These are phyloP conservation scores for Umbelopsis isabellina DNA, from an alignment of 192 early-diverging fungal species.

Conservation along the genomic window DNA sequence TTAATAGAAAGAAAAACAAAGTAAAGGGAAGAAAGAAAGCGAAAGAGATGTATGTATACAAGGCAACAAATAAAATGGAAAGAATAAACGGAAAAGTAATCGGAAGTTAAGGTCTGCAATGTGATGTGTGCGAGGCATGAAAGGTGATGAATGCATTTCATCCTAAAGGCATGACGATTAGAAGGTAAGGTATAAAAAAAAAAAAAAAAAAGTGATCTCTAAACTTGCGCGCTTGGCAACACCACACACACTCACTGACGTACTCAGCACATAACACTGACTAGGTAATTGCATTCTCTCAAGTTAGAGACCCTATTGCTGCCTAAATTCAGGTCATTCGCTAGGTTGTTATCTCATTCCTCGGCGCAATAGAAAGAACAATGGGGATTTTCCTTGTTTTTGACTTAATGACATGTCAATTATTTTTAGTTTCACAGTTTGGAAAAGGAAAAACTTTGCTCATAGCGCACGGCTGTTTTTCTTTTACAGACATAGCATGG, in stretches of 20 bases:
- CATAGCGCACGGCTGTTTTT: too few species aligned
- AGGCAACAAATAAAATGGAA: not conserved
- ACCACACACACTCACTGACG: too few species aligned
- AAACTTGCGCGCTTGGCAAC: not conserved
- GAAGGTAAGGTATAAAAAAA: not conserved
- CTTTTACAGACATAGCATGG: not conserved
- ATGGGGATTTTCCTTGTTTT: too few species aligned
- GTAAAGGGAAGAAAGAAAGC: not conserved
- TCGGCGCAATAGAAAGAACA: too few species aligned
- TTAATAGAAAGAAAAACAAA: not conserved
- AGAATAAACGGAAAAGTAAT: constrained; percentile 1
- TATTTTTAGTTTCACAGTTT: too few species aligned
- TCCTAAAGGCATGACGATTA: not conserved
- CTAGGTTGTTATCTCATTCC: not conserved
- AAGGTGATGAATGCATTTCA: constrained; percentile 11
- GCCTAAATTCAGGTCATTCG: not conserved
- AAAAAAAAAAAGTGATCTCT: not conserved
- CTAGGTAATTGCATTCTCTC: constrained; percentile 4
- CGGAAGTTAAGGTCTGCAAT: constrained; percentile 22
- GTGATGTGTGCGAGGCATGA: constrained; percentile 14
- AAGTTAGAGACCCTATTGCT: not conserved
- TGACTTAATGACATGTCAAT: too few species aligned
- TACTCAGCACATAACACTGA: too few species aligned
- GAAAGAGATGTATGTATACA: constrained; percentile 7
- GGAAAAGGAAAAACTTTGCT: too few species aligned